Base-by-base conservation (phyloP, 345 rosid species). In the Litchi chinensis region DNA sequence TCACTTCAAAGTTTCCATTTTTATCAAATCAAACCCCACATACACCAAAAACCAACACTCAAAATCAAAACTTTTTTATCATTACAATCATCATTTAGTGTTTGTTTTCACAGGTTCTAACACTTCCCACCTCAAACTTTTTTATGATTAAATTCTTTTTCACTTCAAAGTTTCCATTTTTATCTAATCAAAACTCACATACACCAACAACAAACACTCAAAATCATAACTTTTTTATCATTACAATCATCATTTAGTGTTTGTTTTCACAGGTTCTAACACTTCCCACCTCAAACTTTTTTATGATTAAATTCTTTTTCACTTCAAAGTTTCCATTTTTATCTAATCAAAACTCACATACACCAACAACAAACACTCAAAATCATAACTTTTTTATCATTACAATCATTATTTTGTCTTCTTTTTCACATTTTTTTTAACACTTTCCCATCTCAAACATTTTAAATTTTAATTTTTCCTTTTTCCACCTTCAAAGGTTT, bases 1-100 rank as follows among this genome's bases (percentile, higher is more conserved):
- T 74, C 8, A 43, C 65, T 75, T 21, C 77, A 11, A 76, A 24
- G 8, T 48, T 50, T 71, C 8, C 39, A 75, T 46, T 46, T 46
- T 11, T 32, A 32, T 32, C 4, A 2, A 32, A 21, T 21, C 22
- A 22, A 60, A 60, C 16, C 21, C 8, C 44, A 64, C 40, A 65
- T 4, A 5, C 54, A 32, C 3, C 18, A 50, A 66, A 32, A 77
- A 56, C n/a, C 21, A 65, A 32, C 52, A 5, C n/a, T 13, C 37
- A 21, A 11, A 56, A 65, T 22, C 5, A 37, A 0, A 8, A 26
- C 19, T 39, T 22, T 26, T 50, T 48, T 32, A 22, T 22, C 21
- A 10, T 22, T 19, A 32, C 15, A 10, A 48, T 54, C 12, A 50
- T 46, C 37, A 46, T 46, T 46, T 11, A 46, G 52, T 46, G 12